These are phyloP conservation scores for Hemileia vastatrix DNA, from an alignment of 1,284 basidiomycete species.

Conservation along the genomic window DNA sequence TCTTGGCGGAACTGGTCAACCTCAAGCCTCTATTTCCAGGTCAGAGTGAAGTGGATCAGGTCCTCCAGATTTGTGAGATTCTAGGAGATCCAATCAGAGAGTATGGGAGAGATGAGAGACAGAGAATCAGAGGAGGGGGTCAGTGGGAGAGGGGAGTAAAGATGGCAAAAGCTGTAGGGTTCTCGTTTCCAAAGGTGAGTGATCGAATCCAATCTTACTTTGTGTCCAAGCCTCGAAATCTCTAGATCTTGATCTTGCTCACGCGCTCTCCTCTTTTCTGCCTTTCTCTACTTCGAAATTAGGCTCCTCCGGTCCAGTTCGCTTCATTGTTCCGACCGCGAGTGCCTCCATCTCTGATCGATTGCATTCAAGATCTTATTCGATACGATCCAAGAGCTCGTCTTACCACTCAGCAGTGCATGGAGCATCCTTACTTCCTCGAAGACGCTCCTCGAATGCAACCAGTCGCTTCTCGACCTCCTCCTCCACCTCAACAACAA, in stretches of 20 bases:
- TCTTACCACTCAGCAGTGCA: slow-evolving; percentile 72
- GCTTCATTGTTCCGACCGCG: slow-evolving; percentile 67
- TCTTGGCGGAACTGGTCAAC: slow-evolving; percentile 90
- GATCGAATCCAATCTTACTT: background rate
- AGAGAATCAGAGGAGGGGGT: slow-evolving; percentile 68
- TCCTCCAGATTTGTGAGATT: slow-evolving; percentile 74
- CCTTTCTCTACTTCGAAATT: slow-evolving; percentile 21
- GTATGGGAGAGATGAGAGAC: slow-evolving; percentile 66
- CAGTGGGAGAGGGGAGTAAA: slow-evolving; percentile 73
- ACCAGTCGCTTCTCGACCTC: slow-evolving; percentile 28
- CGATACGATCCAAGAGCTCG: slow-evolving; percentile 81
- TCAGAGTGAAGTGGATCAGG: slow-evolving; percentile 81
- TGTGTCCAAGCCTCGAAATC: background rate
- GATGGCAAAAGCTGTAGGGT: slow-evolving; percentile 75
- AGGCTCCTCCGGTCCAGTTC: slow-evolving; percentile 68
- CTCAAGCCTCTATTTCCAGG: slow-evolving; percentile 92
- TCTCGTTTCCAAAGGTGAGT: slow-evolving; percentile 72
- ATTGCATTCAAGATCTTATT: slow-evolving; percentile 86
- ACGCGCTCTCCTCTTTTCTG: background rate
- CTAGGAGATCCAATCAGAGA: slow-evolving; percentile 78
- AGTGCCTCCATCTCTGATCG: slow-evolving; percentile 70
- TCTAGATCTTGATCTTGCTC: background rate
- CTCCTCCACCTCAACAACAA: slow-evolving; percentile 26
- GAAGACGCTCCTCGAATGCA: slow-evolving; percentile 51
- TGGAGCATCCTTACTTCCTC: slow-evolving; percentile 75